A percentile compares a stretch with the other conserved stretches of the same genome.
These are phyloP conservation scores for Climacium dendroides DNA, from an alignment of 225 moss, liverwort and hornwort genomes.

Conservation along the genomic window DNA sequence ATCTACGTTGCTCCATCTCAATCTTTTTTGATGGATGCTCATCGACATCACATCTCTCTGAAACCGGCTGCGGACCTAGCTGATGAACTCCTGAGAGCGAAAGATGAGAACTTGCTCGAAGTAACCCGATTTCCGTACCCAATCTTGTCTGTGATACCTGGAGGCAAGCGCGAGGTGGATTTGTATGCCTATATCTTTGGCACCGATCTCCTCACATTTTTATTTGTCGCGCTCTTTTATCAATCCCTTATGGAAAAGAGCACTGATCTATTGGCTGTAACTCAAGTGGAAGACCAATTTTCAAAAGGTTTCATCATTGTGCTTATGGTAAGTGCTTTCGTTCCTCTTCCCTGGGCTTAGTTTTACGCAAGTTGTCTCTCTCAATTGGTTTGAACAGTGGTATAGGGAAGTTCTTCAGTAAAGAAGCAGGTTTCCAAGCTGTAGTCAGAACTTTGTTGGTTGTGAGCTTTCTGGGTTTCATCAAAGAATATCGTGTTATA, in stretches of 20 bases:
- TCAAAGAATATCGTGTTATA: not conserved
- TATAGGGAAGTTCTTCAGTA: not conserved
- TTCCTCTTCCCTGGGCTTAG: not conserved
- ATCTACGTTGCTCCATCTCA: constrained; percentile 77
- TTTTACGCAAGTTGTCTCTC: not conserved
- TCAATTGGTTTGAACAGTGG: not conserved
- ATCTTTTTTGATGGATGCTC: constrained; percentile 27
- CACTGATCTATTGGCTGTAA: constrained; percentile 42
- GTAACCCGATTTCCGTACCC: constrained; percentile 67
- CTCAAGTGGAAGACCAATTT: constrained; percentile 71
- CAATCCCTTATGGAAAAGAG: constrained; percentile 37
- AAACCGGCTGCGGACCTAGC: constrained; percentile 92
- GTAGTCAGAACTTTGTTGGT: not conserved
- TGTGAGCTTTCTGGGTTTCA: not conserved
- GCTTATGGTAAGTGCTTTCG: constrained; percentile 52
- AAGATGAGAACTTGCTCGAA: constrained; percentile 64
- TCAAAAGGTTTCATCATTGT: constrained; percentile 64
- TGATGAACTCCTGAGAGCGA: constrained; percentile 64
- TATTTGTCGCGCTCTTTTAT: constrained; percentile 72
- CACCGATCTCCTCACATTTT: constrained; percentile 70
- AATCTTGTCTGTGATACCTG: constrained; percentile 82
- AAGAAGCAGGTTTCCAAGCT: not conserved
- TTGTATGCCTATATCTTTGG: constrained; percentile 95
- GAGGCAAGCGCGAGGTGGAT: constrained; percentile 95
- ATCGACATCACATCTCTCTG: constrained; percentile 64